Base-by-base conservation (phyloP, 495 filamentous ascomycete species). In the Thermothielavioides terrestris region DNA sequence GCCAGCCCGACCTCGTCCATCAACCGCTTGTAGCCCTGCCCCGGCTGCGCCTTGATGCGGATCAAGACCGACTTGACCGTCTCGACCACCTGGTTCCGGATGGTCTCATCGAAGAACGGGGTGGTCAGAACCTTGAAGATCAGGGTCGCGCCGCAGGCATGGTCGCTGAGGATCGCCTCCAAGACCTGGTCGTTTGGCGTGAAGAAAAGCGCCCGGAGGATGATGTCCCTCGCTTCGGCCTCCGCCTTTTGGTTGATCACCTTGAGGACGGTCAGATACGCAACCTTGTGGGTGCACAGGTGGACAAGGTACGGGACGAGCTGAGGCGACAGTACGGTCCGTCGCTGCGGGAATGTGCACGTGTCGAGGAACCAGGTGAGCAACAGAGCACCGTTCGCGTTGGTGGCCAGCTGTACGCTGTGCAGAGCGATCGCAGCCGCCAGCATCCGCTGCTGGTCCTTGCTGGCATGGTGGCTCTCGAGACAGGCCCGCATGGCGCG, bases 331-430 rank as follows among this genome's bases (percentile, higher is more conserved):
- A 98, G 80, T 18, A 96, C 91, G 14, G 86, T 92, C 47, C 94
- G 86, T 49, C 92, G 84, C 53, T 83, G 81, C 46, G 90, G 88
- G 74, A 97, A 95, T 25, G 84, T 96, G 77, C 92, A 98, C 3
- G 94, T 98, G 64, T 98, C 92, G 42, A 98, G 75, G 78, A 96
- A 94, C 92, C 92, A 98, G 23, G 92, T 98, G 42, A 98, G 75
- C 30, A 98, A 71, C 41, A 98, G 73, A 35, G 92, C 92, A 11
- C 92, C 92, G 58, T 98, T 98, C 26, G 89, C 85, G 64, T 96
- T 96, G 21, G 94, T 96, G 8, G 94, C 90, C 44, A 98, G 78
- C 63, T 95, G 89, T 32, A 97, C 92, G 55, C 92, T 95, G 68
- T 97, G 91, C 36, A 97, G 75, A 22, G 90, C 88, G 67, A 98